phyloP scores from a whole-genome alignment of 2,329 filamentous ascomycete species.

The Phialophora expanda region DNA sequence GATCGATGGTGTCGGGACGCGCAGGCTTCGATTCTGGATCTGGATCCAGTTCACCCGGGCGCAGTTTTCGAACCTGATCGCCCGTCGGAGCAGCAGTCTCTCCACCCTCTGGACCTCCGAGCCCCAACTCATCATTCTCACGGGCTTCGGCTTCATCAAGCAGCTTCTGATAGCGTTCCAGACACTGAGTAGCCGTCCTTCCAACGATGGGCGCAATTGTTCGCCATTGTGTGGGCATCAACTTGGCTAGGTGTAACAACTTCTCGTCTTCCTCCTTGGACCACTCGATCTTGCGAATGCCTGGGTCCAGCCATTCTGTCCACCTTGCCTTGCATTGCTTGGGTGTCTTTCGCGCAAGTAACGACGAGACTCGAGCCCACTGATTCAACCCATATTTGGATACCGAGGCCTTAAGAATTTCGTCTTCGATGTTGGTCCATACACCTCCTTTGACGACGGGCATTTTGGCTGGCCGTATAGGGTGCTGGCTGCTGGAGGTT shows the following conservation, averaged over 20 bases:
- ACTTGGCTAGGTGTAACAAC: constrained; percentile 90
- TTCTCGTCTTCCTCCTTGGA: constrained; percentile 98
- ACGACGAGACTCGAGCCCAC: constrained; percentile 96
- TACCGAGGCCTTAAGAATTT: constrained; percentile 94
- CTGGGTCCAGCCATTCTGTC: constrained; percentile 97
- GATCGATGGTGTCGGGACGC: constrained; percentile 92
- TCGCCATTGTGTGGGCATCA: constrained; percentile 99
- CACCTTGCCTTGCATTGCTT: constrained; percentile 99
- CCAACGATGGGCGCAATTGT: constrained; percentile 97
- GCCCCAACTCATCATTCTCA: constrained; percentile 78
- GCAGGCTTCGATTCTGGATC: constrained; percentile 96
- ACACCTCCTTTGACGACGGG: constrained; percentile 70
- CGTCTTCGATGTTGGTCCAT: constrained; percentile 79
- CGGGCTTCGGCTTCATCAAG: constrained; percentile 93
- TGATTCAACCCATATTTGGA: constrained; percentile 96
- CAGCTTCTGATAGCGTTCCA: constrained; percentile 95
- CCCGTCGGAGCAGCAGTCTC: constrained; percentile 87
- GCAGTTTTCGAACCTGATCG: constrained; percentile 85
- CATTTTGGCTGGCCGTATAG: constrained; percentile 51
- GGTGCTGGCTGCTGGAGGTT: not conserved
- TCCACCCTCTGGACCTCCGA: constrained; percentile 83
- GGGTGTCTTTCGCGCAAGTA: constrained; percentile 94
- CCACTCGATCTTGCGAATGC: constrained; percentile 99
- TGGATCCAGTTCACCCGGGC: constrained; percentile 92
- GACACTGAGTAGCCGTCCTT: constrained; percentile 92